Conservation (phyloP, 371 early-diverging fungal species). For the Apophysomyces sp. region DNA sequence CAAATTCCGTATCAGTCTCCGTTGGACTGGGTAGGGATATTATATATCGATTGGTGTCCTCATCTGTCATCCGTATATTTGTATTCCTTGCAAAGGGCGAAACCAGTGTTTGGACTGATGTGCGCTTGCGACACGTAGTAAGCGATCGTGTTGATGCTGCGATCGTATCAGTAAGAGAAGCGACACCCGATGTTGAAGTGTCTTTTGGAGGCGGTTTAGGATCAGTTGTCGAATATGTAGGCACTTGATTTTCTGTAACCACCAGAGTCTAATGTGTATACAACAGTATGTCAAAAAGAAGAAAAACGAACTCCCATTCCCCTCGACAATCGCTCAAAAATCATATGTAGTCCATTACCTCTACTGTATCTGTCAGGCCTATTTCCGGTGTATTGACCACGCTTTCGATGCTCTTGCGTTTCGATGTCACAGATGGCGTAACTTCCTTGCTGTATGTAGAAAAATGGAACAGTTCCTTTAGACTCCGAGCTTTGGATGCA, state of each 20-base stretch:
- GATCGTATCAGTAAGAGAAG: neutral
- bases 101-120: slow-evolving; percentile 19
- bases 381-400: neutral
- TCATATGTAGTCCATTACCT: no score
- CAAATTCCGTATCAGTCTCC: neutral
- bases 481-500: neutral
- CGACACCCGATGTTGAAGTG: neutral
- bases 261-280: neutral
- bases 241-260: neutral
- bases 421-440: neutral
- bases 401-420: neutral
- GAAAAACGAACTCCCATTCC: no score
- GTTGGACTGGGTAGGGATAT: neutral
- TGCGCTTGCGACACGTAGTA: neutral
- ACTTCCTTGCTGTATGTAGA: neutral
- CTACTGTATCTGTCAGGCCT: neutral
- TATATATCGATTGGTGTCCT: slow-evolving; percentile 1
- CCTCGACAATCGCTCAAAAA: no score
- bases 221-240: neutral
- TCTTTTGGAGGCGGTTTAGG: neutral
- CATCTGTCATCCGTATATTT: slow-evolving; percentile 12
- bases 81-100: slow-evolving; percentile 20
- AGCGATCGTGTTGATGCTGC: neutral
- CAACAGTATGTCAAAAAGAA: no score
- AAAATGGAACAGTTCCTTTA: slow-evolving; percentile 1